Conservation (phyloP, 495 filamentous ascomycete species). For the Trichocladium uniseriatum region DNA sequence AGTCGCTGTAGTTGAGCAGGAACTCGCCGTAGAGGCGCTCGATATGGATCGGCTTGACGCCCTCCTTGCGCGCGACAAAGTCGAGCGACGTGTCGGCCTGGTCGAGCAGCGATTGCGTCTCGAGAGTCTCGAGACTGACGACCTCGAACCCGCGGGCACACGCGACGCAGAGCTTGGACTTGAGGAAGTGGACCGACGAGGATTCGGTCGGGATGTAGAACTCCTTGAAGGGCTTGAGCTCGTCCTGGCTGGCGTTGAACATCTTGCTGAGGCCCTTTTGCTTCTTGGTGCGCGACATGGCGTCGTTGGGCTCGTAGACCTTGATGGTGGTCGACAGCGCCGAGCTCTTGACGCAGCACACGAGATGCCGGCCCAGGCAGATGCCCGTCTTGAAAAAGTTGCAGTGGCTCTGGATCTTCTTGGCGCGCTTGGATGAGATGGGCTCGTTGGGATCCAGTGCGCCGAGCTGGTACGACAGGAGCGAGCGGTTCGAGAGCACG, state of each 20-base stretch:
- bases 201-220: slow-evolving; percentile 98
- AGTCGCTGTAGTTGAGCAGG: slow-evolving; percentile 94
- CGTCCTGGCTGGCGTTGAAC: slow-evolving; percentile 87
- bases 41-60: slow-evolving; percentile 93
- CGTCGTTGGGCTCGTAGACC: slow-evolving; percentile 93
- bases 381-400: slow-evolving; percentile 98
- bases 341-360: slow-evolving; percentile 88
- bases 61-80: slow-evolving; percentile 87
- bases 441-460: slow-evolving; percentile 76
- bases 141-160: slow-evolving; percentile 95
- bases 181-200: slow-evolving; percentile 92
- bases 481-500: slow-evolving; percentile 84
- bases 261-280: slow-evolving; percentile 89
- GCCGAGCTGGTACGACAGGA: slow-evolving; percentile 77
- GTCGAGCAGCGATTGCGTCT: slow-evolving; percentile 93
- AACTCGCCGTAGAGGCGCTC: slow-evolving; percentile 95
- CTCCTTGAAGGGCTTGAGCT: slow-evolving; percentile 95
- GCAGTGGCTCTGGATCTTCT: slow-evolving; percentile 93
- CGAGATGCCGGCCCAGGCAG: slow-evolving; percentile 85
- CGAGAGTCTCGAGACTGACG: slow-evolving; percentile 90
- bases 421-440: slow-evolving; percentile 70
- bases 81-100: slow-evolving; percentile 97
- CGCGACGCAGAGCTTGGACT: slow-evolving; percentile 91
- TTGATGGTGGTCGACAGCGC: slow-evolving; percentile 91
- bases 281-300: slow-evolving; percentile 76